Percentiles rank a stretch among this genome's conserved stretches.
Conservation (phyloP, 2,329 filamentous ascomycete species). For the Aspergillus tanneri region DNA sequence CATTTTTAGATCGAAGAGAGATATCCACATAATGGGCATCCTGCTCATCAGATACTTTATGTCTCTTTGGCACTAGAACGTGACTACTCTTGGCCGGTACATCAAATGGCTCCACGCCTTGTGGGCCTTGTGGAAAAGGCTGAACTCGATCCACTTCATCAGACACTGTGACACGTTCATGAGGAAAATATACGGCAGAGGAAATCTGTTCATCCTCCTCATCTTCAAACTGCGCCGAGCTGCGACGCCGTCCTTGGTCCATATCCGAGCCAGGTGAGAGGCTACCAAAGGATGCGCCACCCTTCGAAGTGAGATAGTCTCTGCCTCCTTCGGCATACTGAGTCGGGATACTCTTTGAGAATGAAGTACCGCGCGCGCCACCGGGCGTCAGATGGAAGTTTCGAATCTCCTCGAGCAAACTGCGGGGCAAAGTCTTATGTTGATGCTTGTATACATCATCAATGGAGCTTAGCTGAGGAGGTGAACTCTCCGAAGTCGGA, state of each 20-base stretch:
- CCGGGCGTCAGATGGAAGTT: constrained; percentile 55
- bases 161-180: constrained; percentile 50
- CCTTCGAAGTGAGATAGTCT: constrained; percentile 29
- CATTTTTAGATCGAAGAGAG: constrained; percentile 59
- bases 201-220: constrained; percentile 66
- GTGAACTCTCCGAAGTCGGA: constrained; percentile 10
- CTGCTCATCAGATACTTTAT: constrained; percentile 26
- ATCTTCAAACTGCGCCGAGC: constrained; percentile 44
- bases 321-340: constrained; percentile 35
- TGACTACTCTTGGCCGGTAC: constrained; percentile 27
- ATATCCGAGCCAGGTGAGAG: constrained; percentile 25
- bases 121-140: constrained; percentile 20
- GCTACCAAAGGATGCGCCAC: constrained; percentile 8
- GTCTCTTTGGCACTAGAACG: constrained; percentile 31
- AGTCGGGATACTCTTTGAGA: constrained; percentile 43
- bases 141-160: constrained; percentile 30
- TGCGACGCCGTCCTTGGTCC: constrained; percentile 22
- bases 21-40: constrained; percentile 59
- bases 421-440: constrained; percentile 46
- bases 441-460: constrained; percentile 27
- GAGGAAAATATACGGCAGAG: constrained; percentile 64
- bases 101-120: constrained; percentile 26
- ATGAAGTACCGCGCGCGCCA: constrained; percentile 46
- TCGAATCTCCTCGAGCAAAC: constrained; percentile 57
- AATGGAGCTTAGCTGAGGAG: constrained; percentile 9